phyloP scores from a whole-genome alignment of 2,329 filamentous ascomycete species.

The Pyricularia sp. region DNA sequence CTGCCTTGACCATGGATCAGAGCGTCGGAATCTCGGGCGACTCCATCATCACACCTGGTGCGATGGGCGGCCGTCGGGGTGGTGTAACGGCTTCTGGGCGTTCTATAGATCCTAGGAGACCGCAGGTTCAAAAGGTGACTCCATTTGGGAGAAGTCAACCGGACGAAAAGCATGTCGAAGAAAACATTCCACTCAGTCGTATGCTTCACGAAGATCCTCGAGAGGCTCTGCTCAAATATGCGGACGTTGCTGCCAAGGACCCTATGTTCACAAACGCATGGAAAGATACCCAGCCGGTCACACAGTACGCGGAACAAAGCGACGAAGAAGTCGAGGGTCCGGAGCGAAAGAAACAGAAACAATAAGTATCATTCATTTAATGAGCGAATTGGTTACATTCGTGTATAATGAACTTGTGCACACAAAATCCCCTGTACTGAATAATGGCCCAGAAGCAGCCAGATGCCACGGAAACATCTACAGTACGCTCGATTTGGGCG shows the following conservation, averaged over 20 bases:
- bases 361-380: neutral
- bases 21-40: constrained; percentile 75
- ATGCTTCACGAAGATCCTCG: constrained; percentile 96
- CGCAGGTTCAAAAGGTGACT: constrained; percentile 75
- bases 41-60: constrained; percentile 63
- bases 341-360: constrained; percentile 54
- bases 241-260: constrained; percentile 84
- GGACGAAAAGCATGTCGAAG: constrained; percentile 79
- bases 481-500: no score
- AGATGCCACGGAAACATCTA: neutral
- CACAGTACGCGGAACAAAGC: constrained; percentile 82
- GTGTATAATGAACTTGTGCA: no score
- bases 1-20: constrained; percentile 76
- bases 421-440: neutral
- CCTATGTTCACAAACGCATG: constrained; percentile 92
- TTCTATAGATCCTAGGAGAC: constrained; percentile 68
- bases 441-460: neutral
- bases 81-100: constrained; percentile 72
- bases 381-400: neutral
- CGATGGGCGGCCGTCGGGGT: constrained; percentile 44
- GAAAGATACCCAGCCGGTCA: constrained; percentile 83
- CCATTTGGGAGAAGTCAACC: constrained; percentile 88
- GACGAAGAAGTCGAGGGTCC: constrained; percentile 68
- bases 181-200: constrained; percentile 78
- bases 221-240: constrained; percentile 90